Percentiles rank a stretch among this genome's conserved stretches.
Conservation (phyloP, 495 filamentous ascomycete species). For the Podospora sp. region DNA sequence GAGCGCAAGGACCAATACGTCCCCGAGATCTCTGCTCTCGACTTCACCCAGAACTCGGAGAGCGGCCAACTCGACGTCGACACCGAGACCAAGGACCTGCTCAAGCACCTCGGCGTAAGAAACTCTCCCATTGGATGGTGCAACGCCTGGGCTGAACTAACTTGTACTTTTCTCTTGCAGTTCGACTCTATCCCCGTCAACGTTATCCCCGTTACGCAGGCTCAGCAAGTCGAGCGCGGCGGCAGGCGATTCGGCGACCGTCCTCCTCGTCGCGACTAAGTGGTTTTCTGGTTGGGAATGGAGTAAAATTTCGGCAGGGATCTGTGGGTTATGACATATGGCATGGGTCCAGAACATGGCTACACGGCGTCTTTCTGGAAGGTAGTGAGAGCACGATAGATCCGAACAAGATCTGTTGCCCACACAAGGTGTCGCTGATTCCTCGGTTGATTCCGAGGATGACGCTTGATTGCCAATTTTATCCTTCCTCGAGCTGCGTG, state of each 20-base stretch:
- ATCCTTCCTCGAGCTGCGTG: neutral
- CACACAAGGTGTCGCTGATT: constrained; percentile 89
- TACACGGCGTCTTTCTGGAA: constrained; percentile 53
- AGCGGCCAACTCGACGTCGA: constrained; percentile 93
- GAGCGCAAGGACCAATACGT: constrained; percentile 99
- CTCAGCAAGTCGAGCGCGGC: constrained; percentile 79
- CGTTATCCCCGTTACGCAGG: constrained; percentile 84
- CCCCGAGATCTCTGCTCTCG: constrained; percentile 95
- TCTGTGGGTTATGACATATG: constrained; percentile 39
- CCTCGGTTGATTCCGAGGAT: constrained; percentile 58
- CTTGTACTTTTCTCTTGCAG: constrained; percentile 52
- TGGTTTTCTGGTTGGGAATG: constrained; percentile 23
- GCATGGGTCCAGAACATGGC: constrained; percentile 41
- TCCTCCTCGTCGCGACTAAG: constrained; percentile 49
- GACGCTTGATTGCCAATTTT: constrained; percentile 90
- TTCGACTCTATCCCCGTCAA: constrained; percentile 98
- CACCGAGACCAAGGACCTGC: constrained; percentile 93
- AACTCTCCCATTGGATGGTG: no score
- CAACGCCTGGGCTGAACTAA: neutral
- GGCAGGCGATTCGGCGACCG: constrained; percentile 56
- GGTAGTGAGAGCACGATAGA: constrained; percentile 53
- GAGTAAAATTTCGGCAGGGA: constrained; percentile 26
- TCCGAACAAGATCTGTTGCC: constrained; percentile 56
- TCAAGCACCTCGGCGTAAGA: constrained; percentile 98
- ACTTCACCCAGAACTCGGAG: constrained; percentile 90